These are phyloP conservation scores for Nyssa sinensis DNA, from an alignment of 148 eudicot species.

Conservation along the genomic window DNA sequence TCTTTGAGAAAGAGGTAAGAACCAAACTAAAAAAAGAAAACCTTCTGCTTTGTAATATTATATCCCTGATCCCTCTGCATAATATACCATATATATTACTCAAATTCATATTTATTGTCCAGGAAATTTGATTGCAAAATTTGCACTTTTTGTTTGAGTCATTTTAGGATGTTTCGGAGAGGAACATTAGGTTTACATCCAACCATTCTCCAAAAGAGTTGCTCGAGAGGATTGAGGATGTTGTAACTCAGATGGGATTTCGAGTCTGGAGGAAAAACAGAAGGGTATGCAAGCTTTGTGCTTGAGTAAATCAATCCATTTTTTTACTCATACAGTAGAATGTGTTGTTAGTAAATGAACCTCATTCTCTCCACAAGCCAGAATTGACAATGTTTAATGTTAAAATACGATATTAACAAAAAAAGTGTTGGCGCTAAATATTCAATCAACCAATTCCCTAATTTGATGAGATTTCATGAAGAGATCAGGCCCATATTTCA, in stretches of 20 bases:
- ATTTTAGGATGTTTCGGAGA: slow-evolving; percentile 66
- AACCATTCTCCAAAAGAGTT: slow-evolving; percentile 61
- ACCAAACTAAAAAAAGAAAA: not conserved
- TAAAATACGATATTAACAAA: too few species aligned
- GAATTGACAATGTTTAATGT: too few species aligned
- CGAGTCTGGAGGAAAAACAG: slow-evolving; percentile 75
- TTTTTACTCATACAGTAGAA: not conserved
- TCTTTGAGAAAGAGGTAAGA: slow-evolving; percentile 88
- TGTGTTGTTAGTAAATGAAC: not conserved
- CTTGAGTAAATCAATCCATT: not conserved
- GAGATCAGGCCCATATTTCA: not conserved
- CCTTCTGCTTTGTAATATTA: not conserved
- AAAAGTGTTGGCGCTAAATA: not conserved
- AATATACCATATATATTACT: not conserved
- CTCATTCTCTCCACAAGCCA: too few species aligned
- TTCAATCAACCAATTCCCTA: not conserved
- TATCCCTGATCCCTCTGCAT: not conserved
- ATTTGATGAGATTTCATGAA: not conserved
- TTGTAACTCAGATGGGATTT: slow-evolving; percentile 76
- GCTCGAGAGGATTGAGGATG: slow-evolving; percentile 73
- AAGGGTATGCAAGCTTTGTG: slow-evolving; percentile 42
- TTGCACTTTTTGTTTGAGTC: not conserved
- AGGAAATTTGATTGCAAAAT: not conserved
- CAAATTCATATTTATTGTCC: not conserved
- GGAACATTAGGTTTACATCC: slow-evolving; percentile 89